These are phyloP conservation scores for Komagataella populi DNA, from an alignment of 805 yeast species.

Conservation along the genomic window DNA sequence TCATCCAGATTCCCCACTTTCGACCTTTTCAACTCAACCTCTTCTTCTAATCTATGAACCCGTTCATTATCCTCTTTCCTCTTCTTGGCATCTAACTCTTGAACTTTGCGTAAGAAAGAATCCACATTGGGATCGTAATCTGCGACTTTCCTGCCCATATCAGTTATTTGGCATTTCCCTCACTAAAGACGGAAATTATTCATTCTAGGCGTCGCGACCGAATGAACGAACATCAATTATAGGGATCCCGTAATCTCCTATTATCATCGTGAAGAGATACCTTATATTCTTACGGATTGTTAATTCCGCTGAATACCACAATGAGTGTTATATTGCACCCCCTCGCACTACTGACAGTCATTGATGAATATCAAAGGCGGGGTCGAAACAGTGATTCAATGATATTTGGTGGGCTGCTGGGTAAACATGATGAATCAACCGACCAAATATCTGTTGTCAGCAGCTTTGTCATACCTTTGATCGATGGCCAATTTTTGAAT, in stretches of 20 bases:
- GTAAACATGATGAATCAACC: neutral
- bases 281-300: too few species aligned
- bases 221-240: too few species aligned
- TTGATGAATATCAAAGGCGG: neutral
- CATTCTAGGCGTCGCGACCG: neutral
- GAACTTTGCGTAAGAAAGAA: conserved; percentile 6
- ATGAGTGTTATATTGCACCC: neutral
- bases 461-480: neutral
- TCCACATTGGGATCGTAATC: conserved; percentile 5
- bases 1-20: neutral
- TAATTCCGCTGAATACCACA: too few species aligned
- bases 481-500: neutral
- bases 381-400: neutral
- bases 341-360: neutral
- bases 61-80: conserved; percentile 5
- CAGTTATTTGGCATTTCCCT: neutral
- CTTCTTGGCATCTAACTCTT: conserved; percentile 5
- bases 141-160: neutral
- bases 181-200: neutral
- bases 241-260: neutral
- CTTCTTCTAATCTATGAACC: conserved; percentile 3
- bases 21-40: conserved; percentile 5
- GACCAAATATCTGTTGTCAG: neutral
- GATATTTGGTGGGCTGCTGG: neutral
- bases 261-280: neutral